These are phyloP conservation scores for Massariosphaeria phaeospora DNA, from an alignment of 495 filamentous ascomycete species.

Conservation along the genomic window DNA sequence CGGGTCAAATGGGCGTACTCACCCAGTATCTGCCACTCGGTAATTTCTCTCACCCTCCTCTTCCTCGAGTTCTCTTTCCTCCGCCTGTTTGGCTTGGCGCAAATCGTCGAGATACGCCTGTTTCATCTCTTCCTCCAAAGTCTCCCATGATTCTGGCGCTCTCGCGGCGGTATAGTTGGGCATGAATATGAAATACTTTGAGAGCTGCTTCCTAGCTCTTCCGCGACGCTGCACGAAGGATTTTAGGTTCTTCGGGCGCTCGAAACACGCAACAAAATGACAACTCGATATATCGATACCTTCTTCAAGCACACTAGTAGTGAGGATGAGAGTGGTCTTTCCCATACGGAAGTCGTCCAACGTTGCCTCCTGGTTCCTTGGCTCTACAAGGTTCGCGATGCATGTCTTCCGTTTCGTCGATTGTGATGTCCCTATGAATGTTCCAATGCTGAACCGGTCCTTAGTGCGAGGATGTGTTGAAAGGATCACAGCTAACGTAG, in stretches of 20 bases:
- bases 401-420: conserved; percentile 45
- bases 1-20: no score
- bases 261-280: conserved; percentile 81
- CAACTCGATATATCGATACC: conserved; percentile 86
- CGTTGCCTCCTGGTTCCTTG: conserved; percentile 52
- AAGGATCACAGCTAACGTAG: conserved; percentile 62
- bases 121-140: conserved; percentile 69
- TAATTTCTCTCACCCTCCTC: conserved; percentile 47
- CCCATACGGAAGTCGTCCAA: conserved; percentile 67
- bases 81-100: conserved; percentile 47
- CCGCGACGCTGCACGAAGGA: conserved; percentile 87
- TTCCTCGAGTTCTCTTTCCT: conserved; percentile 50
- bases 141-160: conserved; percentile 47
- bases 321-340: conserved; percentile 68
- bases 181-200: conserved; percentile 65
- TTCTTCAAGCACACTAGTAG: conserved; percentile 85
- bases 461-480: conserved; percentile 55
- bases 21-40: conserved; percentile 52
- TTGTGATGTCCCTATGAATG: conserved; percentile 69
- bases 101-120: conserved; percentile 65
- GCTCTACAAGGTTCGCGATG: conserved; percentile 58
- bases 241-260: conserved; percentile 69
- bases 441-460: conserved; percentile 54
- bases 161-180: conserved; percentile 40
- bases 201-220: conserved; percentile 66